phyloP scores from a whole-genome alignment of 257 asterid species.

The Gardenia jasminoides region DNA sequence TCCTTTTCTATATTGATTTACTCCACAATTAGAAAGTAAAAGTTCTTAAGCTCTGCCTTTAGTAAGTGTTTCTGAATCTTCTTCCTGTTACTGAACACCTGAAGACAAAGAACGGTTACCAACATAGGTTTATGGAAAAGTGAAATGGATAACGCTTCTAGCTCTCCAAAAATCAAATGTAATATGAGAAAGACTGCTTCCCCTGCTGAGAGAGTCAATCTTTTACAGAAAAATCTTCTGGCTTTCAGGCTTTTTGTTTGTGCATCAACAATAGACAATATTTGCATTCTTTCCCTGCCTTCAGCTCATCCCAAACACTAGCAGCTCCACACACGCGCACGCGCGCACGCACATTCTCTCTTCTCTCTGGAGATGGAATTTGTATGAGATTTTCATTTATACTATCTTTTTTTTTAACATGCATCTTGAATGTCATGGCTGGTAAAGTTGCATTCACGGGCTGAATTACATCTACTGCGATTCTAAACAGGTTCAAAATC shows the following conservation, averaged over 20 bases:
- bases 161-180: no score
- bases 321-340: no score
- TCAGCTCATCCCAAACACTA: neutral
- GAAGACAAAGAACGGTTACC: neutral
- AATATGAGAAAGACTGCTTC: no score
- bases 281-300: neutral
- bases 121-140: neutral
- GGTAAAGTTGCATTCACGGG: neutral
- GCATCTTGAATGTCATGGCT: neutral
- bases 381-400: neutral
- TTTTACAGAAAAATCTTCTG: neutral
- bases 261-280: neutral
- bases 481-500: conserved; percentile 64
- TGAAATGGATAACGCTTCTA: neutral
- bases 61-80: neutral
- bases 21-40: neutral
- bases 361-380: neutral
- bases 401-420: no score
- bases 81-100: neutral
- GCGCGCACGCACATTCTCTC: no score
- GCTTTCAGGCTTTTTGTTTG: neutral
- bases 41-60: neutral
- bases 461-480: conserved; percentile 2
- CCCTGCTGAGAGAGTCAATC: neutral
- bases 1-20: neutral